These are phyloP conservation scores for Saturnispora saitoi DNA, from an alignment of 805 yeast genomes.

Conservation along the genomic window DNA sequence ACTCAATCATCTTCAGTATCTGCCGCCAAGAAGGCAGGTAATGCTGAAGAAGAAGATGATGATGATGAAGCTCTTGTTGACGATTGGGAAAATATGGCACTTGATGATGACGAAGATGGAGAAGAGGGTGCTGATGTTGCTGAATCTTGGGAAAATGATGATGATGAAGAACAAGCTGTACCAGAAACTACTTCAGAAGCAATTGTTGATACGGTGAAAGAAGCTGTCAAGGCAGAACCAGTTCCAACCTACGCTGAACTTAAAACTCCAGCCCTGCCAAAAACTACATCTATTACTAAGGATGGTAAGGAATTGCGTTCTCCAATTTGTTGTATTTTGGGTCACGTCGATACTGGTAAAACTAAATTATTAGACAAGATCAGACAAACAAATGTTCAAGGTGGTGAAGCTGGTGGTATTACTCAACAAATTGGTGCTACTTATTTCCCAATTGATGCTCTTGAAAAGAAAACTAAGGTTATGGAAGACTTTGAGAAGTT, in stretches of 20 bases:
- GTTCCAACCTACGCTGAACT: slow-evolving; percentile 11
- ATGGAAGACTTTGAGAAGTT: slow-evolving; percentile 83
- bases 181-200: slow-evolving; percentile 26
- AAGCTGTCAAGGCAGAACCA: slow-evolving; percentile 23
- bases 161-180: slow-evolving; percentile 13
- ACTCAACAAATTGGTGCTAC: slow-evolving; percentile 99
- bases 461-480: slow-evolving; percentile 81
- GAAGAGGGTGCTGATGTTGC: slow-evolving; percentile 24
- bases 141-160: slow-evolving; percentile 21
- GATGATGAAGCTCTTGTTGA: slow-evolving; percentile 47
- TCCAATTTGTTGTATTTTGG: slow-evolving; percentile 97
- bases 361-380: slow-evolving; percentile 93
- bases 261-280: slow-evolving; percentile 9
- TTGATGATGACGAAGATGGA: slow-evolving; percentile 36
- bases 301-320: slow-evolving; percentile 66
- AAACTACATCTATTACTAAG: slow-evolving; percentile 16
- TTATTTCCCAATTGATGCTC: slow-evolving; percentile 94
- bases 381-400: slow-evolving; percentile 98
- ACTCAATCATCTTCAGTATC: background rate
- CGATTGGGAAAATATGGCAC: slow-evolving; percentile 76
- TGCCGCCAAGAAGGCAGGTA: slow-evolving; percentile 16
- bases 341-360: slow-evolving; percentile 99
- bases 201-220: slow-evolving; percentile 12
- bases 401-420: slow-evolving; percentile 99
- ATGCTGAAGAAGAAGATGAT: slow-evolving; percentile 33